Percentiles rank a stretch among this genome's conserved stretches.
phyloP scores from a whole-genome alignment of 1,284 basidiomycete species.

The Cutaneotrichosporon daszewskae region DNA sequence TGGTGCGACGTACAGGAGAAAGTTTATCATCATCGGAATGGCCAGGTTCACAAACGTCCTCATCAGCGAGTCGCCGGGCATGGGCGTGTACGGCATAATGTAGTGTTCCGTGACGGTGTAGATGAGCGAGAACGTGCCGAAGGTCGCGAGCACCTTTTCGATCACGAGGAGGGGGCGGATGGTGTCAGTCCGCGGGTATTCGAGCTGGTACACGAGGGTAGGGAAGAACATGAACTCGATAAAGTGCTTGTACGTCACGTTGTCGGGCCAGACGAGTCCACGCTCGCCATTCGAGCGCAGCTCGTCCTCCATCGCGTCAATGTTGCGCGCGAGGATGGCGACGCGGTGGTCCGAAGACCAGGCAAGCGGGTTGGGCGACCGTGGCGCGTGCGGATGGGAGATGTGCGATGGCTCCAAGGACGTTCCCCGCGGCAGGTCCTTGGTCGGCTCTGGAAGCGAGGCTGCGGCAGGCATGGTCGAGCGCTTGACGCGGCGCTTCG shows the following conservation, averaged over 20 bases:
- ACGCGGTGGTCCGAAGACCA: conserved; percentile 68
- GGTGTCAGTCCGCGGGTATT: conserved; percentile 85
- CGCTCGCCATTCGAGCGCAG: conserved; percentile 61
- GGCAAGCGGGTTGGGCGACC: conserved; percentile 55
- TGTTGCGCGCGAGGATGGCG: conserved; percentile 65
- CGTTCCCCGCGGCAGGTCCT: conserved; percentile 39
- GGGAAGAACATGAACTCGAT: conserved; percentile 83
- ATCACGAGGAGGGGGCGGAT: conserved; percentile 87
- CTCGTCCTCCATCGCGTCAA: conserved; percentile 70
- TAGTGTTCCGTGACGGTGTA: conserved; percentile 87
- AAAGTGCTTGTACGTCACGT: conserved; percentile 79
- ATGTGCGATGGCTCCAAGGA: conserved; percentile 42
- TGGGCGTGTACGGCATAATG: conserved; percentile 75
- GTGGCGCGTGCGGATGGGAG: conserved; percentile 42
- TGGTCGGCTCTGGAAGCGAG: conserved; percentile 28
- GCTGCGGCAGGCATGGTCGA: conserved; percentile 24
- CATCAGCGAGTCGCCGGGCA: conserved; percentile 62
- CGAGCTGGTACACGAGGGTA: conserved; percentile 90
- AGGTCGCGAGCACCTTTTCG: conserved; percentile 90
- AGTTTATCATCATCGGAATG: conserved; percentile 79
- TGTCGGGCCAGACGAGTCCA: conserved; percentile 72
- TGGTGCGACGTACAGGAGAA: conserved; percentile 44
- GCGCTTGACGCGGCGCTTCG: conserved; percentile 2
- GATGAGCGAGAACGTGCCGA: conserved; percentile 89
- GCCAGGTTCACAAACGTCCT: conserved; percentile 77